phyloP scores from a whole-genome alignment of 2,329 filamentous ascomycete genomes.

The Colletotrichum coccodes region DNA sequence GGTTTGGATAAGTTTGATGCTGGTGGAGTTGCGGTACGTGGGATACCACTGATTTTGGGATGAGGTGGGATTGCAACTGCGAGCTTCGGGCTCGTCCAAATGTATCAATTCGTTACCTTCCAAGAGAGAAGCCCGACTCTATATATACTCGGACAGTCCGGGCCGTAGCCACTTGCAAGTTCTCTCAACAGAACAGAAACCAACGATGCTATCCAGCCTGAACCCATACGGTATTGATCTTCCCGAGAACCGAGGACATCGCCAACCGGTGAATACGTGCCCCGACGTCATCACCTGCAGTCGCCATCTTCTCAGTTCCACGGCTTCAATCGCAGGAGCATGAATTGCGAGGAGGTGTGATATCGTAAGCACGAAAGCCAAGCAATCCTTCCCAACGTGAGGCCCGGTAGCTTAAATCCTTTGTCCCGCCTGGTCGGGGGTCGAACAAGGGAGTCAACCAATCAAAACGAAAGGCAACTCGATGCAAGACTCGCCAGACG shows the following conservation, averaged over 20 bases:
- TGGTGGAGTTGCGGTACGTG: neutral
- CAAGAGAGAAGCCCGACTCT: neutral
- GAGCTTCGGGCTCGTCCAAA: too few species aligned
- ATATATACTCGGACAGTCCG: neutral
- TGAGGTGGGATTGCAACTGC: neutral
- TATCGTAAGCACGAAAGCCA: neutral
- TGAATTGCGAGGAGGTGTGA: neutral
- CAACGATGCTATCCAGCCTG: neutral
- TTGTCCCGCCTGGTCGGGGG: neutral
- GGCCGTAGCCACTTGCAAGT: neutral
- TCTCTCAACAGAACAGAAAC: neutral
- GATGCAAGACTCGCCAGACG: too few species aligned
- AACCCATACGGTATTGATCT: neutral
- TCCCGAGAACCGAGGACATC: neutral
- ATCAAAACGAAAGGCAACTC: neutral
- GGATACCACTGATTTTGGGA: too few species aligned
- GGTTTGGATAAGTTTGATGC: neutral
- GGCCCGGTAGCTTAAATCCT: neutral
- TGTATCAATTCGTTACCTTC: neutral
- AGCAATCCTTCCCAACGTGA: neutral
- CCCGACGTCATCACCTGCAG: neutral
- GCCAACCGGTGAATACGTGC: too few species aligned
- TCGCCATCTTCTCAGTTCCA: neutral
- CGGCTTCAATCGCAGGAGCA: neutral
- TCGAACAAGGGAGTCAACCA: neutral